Evolutionary conservation across 345 rosid species (phyloP).

Genomic region (Rhizophora mangle): DNA sequence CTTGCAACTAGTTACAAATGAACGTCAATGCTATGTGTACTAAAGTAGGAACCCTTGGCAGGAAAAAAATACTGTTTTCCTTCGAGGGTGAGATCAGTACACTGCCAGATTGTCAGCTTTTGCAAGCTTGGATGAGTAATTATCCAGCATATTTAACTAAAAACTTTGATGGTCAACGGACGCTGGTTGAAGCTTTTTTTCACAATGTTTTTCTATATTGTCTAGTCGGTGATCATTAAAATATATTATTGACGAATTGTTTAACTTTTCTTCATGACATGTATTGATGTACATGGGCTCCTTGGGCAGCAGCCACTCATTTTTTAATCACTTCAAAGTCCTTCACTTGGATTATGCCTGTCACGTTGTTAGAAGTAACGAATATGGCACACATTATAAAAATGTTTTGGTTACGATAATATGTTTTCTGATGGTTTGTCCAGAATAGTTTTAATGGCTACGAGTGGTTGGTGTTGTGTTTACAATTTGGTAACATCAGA

Average conservation of each 20-base stretch:
- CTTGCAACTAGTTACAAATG: background rate
- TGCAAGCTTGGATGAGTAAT: too few relatives aligned
- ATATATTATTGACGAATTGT: background rate
- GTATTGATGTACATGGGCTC: background rate
- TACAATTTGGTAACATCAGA: slow-evolving; percentile 9
- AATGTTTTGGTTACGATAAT: background rate
- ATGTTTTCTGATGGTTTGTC: background rate
- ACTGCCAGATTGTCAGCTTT: too few relatives aligned
- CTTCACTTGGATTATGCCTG: too few relatives aligned
- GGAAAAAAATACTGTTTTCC: too few relatives aligned
- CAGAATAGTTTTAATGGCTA: background rate
- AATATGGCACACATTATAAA: too few relatives aligned
- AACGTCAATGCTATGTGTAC: background rate
- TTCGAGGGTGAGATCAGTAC: too few relatives aligned
- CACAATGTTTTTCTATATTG: background rate
- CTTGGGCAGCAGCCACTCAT: background rate
- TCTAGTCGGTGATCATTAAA: background rate
- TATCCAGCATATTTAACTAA: too few relatives aligned
- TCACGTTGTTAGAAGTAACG: background rate
- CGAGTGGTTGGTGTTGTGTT: background rate
- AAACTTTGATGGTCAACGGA: background rate
- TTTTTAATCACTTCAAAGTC: background rate
- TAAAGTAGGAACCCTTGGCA: too few relatives aligned
- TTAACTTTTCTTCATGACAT: too few relatives aligned
- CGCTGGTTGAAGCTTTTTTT: background rate